A percentile compares a stretch with the other conserved stretches of the same genome.
These are phyloP conservation scores for Mortierella sp. DNA, from an alignment of 371 early-diverging fungal species.

Conservation along the genomic window DNA sequence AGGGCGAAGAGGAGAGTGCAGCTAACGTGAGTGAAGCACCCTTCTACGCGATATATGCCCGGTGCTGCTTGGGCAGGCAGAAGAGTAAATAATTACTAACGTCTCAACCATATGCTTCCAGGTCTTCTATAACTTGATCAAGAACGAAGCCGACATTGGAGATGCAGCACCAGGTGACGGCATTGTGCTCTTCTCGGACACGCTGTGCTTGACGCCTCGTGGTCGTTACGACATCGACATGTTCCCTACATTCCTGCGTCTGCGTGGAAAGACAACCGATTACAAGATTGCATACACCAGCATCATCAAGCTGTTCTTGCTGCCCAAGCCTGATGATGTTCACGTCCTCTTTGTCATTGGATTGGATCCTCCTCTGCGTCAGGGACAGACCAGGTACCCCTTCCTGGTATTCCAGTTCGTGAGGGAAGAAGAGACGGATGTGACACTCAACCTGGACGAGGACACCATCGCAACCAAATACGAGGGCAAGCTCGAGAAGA, in stretches of 20 bases:
- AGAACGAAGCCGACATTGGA: slow-evolving; percentile 90
- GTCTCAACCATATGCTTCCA: slow-evolving; percentile 15
- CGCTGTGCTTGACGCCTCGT: slow-evolving; percentile 92
- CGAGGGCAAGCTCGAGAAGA: slow-evolving; percentile 83
- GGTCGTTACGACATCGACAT: slow-evolving; percentile 97
- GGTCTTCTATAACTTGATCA: slow-evolving; percentile 92
- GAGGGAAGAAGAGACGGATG: slow-evolving; percentile 90
- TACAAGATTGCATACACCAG: slow-evolving; percentile 93
- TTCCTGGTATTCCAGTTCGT: slow-evolving; percentile 97
- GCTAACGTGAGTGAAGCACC: slow-evolving; percentile 71
- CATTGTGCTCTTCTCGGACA: slow-evolving; percentile 90
- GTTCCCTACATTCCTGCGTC: slow-evolving; percentile 90
- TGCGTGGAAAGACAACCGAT: slow-evolving; percentile 98
- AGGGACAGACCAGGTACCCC: slow-evolving; percentile 99
- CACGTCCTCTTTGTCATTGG: slow-evolving; percentile 94
- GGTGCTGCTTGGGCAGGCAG: too few relatives aligned
- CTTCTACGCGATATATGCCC: too few relatives aligned
- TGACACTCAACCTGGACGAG: slow-evolving; percentile 86
- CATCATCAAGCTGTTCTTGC: slow-evolving; percentile 86
- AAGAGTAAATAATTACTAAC: too few relatives aligned
- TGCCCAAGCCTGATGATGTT: slow-evolving; percentile 94
- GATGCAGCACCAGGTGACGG: slow-evolving; percentile 85
- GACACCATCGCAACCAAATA: slow-evolving; percentile 76
- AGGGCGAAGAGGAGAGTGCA: slow-evolving; percentile 72
- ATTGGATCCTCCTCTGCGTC: slow-evolving; percentile 97